Conservation (phyloP, 2,329 filamentous ascomycete genomes). For the Colletotrichum sp. region DNA sequence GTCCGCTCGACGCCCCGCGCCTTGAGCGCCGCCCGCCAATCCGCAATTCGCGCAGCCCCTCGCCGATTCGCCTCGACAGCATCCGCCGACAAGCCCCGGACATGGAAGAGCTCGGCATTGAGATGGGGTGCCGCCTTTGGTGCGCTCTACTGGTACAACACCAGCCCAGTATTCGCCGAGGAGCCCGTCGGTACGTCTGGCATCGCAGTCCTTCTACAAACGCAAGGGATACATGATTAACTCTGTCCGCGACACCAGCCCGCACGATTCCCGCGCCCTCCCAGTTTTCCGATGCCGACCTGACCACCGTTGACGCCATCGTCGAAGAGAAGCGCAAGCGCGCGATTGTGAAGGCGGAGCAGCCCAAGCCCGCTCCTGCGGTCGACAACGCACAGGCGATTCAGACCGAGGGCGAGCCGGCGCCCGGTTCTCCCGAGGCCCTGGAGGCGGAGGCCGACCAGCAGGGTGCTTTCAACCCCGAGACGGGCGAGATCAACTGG, state of each 20-base stretch:
- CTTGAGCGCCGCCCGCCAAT: slow-evolving; percentile 45
- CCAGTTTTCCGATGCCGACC: slow-evolving; percentile 60
- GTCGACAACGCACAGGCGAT: slow-evolving; percentile 21
- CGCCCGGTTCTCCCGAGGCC: slow-evolving; percentile 47
- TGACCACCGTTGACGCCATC: slow-evolving; percentile 71
- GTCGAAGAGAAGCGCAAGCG: slow-evolving; percentile 67
- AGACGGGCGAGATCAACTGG: slow-evolving; percentile 99
- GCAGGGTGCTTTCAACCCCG: slow-evolving; percentile 95
- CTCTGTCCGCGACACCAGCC: slow-evolving; percentile 23
- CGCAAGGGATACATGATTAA: slow-evolving; percentile 9
- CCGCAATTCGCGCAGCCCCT: slow-evolving; percentile 41
- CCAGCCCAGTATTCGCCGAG: slow-evolving; percentile 85
- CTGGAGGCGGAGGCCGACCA: slow-evolving; percentile 83
- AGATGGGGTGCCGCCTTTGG: slow-evolving; percentile 80
- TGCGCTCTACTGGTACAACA: slow-evolving; percentile 93
- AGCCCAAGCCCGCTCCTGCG: slow-evolving; percentile 26
- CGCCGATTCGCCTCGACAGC: slow-evolving; percentile 60
- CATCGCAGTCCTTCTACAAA: background rate
- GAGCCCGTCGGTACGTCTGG: slow-evolving; percentile 71
- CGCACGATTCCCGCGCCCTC: slow-evolving; percentile 47
- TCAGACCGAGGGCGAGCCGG: slow-evolving; percentile 17
- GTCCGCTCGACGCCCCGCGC: slow-evolving; percentile 53
- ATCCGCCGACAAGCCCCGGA: slow-evolving; percentile 70
- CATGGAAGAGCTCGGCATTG: slow-evolving; percentile 78
- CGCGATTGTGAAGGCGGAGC: slow-evolving; percentile 37